Conservation (phyloP, 257 asterid species). For the Rauvolfia tetraphylla region DNA sequence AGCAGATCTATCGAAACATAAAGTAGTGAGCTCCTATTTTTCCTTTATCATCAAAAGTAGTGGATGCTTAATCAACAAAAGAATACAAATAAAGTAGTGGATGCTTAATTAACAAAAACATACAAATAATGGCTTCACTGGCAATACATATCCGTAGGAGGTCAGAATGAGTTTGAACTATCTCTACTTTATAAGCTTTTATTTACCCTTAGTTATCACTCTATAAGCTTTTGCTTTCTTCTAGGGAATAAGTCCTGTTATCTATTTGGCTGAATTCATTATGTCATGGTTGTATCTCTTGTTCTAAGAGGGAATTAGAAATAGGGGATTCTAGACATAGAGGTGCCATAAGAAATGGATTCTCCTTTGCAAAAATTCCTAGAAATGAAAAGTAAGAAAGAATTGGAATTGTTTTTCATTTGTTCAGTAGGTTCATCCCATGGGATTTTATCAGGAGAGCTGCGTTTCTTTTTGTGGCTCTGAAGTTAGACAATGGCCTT, state of each 20-base stretch:
- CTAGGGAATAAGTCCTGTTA: not conserved
- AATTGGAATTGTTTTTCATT: not conserved
- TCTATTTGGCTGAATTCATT: not conserved
- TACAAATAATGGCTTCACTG: conserved; percentile 38
- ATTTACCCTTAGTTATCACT: not conserved
- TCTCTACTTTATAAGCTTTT: conserved; percentile 15
- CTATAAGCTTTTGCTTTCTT: not conserved
- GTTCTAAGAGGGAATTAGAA: not conserved
- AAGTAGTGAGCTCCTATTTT: too few species aligned
- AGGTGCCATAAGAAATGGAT: not conserved
- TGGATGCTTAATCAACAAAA: conserved; percentile 81
- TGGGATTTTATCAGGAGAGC: not conserved
- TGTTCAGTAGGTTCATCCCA: not conserved
- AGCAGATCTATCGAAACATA: too few species aligned
- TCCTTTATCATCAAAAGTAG: too few species aligned
- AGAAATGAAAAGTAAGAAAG: not conserved
- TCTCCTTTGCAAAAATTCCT: not conserved
- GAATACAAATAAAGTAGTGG: conserved; percentile 60
- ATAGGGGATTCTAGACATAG: not conserved
- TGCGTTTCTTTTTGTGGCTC: not conserved
- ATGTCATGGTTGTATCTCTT: not conserved
- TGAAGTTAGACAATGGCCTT: not conserved
- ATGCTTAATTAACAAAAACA: conserved; percentile 68
- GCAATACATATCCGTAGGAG: conserved; percentile 38
- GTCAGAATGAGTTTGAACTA: conserved; percentile 34